These are phyloP conservation scores for Eucalyptus polyanthemos DNA, from an alignment of 345 rosid species.

Conservation along the genomic window DNA sequence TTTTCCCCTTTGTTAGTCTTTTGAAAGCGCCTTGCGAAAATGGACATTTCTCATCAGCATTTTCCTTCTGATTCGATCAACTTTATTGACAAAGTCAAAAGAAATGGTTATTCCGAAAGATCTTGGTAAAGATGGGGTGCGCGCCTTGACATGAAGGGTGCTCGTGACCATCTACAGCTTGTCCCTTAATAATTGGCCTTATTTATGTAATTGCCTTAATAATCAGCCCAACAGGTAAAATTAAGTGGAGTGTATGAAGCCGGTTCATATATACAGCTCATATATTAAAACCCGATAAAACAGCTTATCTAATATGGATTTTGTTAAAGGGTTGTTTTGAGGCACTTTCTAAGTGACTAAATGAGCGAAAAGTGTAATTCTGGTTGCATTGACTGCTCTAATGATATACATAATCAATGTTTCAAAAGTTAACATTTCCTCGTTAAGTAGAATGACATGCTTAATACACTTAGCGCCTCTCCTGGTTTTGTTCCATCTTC, in stretches of 20 bases:
- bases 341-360: neutral
- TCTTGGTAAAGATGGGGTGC: neutral
- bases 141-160: neutral
- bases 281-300: neutral
- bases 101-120: neutral
- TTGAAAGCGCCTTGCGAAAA: neutral
- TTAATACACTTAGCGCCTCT: no score
- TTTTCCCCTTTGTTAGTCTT: conserved; percentile 2
- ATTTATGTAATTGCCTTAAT: neutral
- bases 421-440: neutral
- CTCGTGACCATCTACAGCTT: neutral
- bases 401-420: neutral
- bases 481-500: no score
- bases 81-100: conserved; percentile 2
- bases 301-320: neutral
- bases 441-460: no score
- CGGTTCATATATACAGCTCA: neutral
- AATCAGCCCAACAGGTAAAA: neutral
- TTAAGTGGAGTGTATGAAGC: neutral
- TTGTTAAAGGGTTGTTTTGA: neutral
- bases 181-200: neutral
- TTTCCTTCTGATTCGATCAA: neutral
- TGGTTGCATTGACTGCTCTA: neutral
- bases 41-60: neutral
- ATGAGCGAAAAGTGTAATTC: neutral